A percentile compares a stretch with the other conserved stretches of the same genome.
These are phyloP conservation scores for Acanthamoeba culbertsoni DNA, from an alignment of 208 protist genomes.

Conservation along the genomic window DNA sequence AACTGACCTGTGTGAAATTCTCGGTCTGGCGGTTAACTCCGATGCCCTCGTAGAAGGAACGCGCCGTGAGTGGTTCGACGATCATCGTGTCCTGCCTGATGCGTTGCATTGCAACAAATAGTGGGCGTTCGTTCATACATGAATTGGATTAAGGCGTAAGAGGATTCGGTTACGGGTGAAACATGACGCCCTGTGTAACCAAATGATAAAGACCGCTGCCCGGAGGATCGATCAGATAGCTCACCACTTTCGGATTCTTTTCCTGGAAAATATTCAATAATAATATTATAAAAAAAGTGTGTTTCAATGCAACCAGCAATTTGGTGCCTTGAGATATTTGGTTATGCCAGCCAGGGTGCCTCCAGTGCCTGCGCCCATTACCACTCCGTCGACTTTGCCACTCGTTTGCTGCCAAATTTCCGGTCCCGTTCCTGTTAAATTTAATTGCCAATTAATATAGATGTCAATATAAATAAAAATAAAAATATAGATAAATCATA, in stretches of 20 bases:
- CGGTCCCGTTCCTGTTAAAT: not conserved
- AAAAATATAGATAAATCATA: too few relatives aligned
- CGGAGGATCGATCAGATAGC: constrained; percentile 64
- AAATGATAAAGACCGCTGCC: constrained; percentile 49
- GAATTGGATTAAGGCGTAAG: not conserved
- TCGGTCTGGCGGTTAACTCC: not conserved
- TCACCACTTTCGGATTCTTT: not conserved
- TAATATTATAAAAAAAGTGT: too few relatives aligned
- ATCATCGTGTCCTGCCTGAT: not conserved
- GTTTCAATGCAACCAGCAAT: too few relatives aligned
- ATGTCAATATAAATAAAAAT: too few relatives aligned
- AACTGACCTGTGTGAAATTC: not conserved
- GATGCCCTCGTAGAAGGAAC: not conserved
- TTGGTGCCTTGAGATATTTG: constrained; percentile 62
- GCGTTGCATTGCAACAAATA: not conserved
- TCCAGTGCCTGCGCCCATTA: constrained; percentile 74
- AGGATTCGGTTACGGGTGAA: not conserved
- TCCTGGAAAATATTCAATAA: too few relatives aligned
- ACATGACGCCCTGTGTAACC: not conserved
- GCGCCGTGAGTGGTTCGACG: not conserved
- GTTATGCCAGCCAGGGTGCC: constrained; percentile 81
- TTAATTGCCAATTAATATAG: too few relatives aligned
- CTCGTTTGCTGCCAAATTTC: not conserved
- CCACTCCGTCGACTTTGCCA: constrained; percentile 48
- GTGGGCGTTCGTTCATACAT: not conserved